A percentile compares a stretch with the other conserved stretches of the same genome.
These are phyloP conservation scores for Aspergillus cristatus DNA, from an alignment of 495 filamentous ascomycete species.

Conservation along the genomic window DNA sequence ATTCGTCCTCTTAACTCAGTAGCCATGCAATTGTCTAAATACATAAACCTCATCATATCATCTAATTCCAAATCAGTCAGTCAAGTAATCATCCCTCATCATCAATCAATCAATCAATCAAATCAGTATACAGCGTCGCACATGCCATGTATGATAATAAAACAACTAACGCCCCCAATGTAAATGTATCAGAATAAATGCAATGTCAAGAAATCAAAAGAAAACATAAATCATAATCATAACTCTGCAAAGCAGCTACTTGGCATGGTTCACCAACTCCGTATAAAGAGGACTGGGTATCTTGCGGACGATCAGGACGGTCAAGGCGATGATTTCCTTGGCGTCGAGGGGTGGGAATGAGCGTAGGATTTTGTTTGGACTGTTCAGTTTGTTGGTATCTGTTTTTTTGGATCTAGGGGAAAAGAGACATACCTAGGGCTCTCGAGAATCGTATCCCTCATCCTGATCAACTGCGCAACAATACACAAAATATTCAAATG, in stretches of 20 bases:
- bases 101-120: too few relatives aligned
- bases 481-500: slow-evolving; percentile 96
- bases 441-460: slow-evolving; percentile 71
- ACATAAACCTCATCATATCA: neutral
- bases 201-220: neutral
- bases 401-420: slow-evolving; percentile 4
- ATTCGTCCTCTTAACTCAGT: too few relatives aligned
- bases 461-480: slow-evolving; percentile 87
- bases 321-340: slow-evolving; percentile 67
- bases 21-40: too few relatives aligned
- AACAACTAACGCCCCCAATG: too few relatives aligned
- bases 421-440: slow-evolving; percentile 61
- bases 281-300: slow-evolving; percentile 85
- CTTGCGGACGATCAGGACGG: slow-evolving; percentile 69
- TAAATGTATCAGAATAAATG: too few relatives aligned
- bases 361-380: slow-evolving; percentile 83
- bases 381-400: slow-evolving; percentile 25
- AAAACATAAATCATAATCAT: neutral
- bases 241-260: slow-evolving; percentile 32
- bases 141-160: too few relatives aligned
- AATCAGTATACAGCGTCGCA: too few relatives aligned
- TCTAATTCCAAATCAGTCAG: too few relatives aligned
- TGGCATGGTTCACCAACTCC: slow-evolving; percentile 79
- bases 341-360: slow-evolving; percentile 83
- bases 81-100: too few relatives aligned